Evolutionary conservation across 176 grass and related monocot genomes (phyloP), one percentile per base, ranked within the genome.

Genomic region (Dendrocalamus sinicus): DNA sequence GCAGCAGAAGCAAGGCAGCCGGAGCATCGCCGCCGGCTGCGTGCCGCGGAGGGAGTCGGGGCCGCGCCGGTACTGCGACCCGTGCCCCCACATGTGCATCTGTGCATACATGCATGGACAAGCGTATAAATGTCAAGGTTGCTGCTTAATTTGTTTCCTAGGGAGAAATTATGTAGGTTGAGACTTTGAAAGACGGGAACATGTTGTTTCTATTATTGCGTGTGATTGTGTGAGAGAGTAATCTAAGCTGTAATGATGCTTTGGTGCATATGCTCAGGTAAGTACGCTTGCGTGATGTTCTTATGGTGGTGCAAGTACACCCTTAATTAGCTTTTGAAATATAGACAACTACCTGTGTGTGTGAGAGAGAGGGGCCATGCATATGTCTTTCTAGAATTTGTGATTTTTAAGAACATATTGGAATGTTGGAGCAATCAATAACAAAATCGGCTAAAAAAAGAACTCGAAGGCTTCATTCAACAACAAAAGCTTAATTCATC

Each of bases 1-100:
- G 41, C 88, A 90, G 78, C 91, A 93, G 78, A 88, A 93, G 78
- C 91, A 93, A 30, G 88, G 85, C 28, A 93, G 91, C 59, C 91
- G 70, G 50, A 93, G 88, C 91, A 93, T 93, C 78, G 85, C 91
- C 65, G 91, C 89, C 69, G 91, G 91, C 47, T 93, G 91, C 51
- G 86, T 78, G 77, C 91, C 88, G 6, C 91, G 73, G n/a, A 93
- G 88, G 13, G 91, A 93, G 30, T 88, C 67, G 3, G 91, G 88
- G 8, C 91, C 88, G 13, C 83, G 74, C 7, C 91, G 83, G 50
- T 90, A 93, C 72, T 93, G 91, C 30, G 91, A 88, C 10, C 91
- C 91, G 79, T 93, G 91, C 43, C 91, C 91, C 91, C 91, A 93
- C 91, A 93, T 90, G 63, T 93, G 91, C 91, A 93, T 93, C 91